phyloP scores from a whole-genome alignment of 129 eudicot genomes.

The Pseudognaphalium luteoalbum region DNA sequence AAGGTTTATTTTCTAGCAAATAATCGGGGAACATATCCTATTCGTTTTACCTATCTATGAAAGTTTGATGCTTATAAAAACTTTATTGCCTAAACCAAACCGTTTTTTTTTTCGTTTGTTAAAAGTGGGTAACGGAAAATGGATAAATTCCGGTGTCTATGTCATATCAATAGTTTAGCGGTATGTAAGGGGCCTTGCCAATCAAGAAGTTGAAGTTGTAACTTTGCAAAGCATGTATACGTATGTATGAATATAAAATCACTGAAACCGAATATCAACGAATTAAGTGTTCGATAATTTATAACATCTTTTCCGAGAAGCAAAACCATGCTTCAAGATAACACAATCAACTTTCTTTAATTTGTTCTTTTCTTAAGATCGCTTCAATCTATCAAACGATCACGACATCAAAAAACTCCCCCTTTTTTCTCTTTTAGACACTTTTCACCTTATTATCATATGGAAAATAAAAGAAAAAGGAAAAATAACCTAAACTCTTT shows the following conservation, averaged over 20 bases:
- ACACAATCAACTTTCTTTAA: constrained; percentile 26
- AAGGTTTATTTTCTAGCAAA: no score
- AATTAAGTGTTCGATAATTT: not conserved
- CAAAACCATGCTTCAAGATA: constrained; percentile 25
- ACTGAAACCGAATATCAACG: not conserved
- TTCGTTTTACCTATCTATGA: no score
- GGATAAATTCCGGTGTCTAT: no score
- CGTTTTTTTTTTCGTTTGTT: no score
- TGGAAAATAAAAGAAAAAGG: not conserved
- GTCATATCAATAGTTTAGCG: no score
- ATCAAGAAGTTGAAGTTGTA: no score
- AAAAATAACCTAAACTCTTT: constrained; percentile 30
- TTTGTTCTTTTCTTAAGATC: constrained; percentile 35
- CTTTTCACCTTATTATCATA: constrained; percentile 31
- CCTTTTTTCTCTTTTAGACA: constrained; percentile 19
- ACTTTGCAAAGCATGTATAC: no score
- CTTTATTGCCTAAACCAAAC: no score
- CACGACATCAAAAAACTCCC: constrained; percentile 6
- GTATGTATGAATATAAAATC: not conserved
- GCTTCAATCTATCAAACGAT: constrained; percentile 31
- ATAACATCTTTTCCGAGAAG: not conserved
- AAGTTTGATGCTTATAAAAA: no score
- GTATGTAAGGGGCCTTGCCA: no score
- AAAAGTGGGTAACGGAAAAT: no score
- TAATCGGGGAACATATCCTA: no score